Evolutionary conservation across 2,329 filamentous ascomycete species (phyloP), one percentile per base, ranked within the genome.

Genomic region (Beauveria sp.): DNA sequence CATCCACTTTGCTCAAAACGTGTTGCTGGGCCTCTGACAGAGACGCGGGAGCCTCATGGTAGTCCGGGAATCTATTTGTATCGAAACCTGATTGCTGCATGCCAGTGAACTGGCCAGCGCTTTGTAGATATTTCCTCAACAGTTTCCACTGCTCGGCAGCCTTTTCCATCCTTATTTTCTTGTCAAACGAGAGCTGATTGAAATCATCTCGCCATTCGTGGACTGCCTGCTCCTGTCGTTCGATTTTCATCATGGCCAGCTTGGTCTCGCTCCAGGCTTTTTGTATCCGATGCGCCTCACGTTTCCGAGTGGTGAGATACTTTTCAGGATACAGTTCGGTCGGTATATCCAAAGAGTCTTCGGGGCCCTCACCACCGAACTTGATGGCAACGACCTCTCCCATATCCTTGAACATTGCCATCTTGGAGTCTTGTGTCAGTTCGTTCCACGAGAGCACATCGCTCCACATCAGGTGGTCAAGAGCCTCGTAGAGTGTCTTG

Each of bases 331-430:
- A 84, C 63, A 83, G 77, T 14, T 78, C 70, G 47, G 72, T 70
- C 6, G 82, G 82, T 40, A 85, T 77, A 3, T 83, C 79, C 47
- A 83, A 72, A 3, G 74, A 73, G 50, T 76, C 75, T 8, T 71
- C 67, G 5, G 77, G 71, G 2, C 76, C 78, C 4, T 75, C 71
- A 3, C 73, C 74, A 18, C 73, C 71, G 14, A 84, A 67, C 48
- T 76, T 76, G 43, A 84, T 72, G 8, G 76, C 75, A 26, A 85
- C 65, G 3, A 84, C 74, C n/a, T 84, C 80, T 4, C 79, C 79
- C 62, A 76, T 72, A 16, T 77, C 71, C n/a, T 71, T 70, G 44
- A 82, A 72, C 53, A 76, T 72, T 40, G 77, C 77, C 69, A 77
- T 78, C 54, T 72, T 76, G 0, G 75, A 71, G 0, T 68, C 70